Evolutionary conservation across 345 rosid genomes (phyloP).

Genomic region (Carallia pectinifolia): DNA sequence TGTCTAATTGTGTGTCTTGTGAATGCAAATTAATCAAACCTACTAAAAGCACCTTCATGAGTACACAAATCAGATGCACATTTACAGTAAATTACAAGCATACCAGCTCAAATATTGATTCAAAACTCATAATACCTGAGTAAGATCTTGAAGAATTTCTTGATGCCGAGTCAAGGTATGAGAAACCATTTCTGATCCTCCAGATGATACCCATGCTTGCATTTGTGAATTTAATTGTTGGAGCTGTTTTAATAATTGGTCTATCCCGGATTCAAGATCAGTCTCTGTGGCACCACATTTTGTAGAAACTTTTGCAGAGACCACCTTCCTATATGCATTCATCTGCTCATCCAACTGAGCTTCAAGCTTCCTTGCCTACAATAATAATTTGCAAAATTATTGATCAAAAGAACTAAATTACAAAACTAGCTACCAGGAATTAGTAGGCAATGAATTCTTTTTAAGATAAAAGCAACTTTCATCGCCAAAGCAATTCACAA

Average conservation of each 20-base stretch:
- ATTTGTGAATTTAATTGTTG: conserved; percentile 83
- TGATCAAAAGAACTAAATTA: background rate
- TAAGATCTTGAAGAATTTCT: conserved; percentile 91
- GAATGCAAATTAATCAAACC: background rate
- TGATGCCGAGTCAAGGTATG: conserved; percentile 96
- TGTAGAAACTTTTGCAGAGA: conserved; percentile 59
- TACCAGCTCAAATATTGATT: background rate
- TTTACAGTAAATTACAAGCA: background rate
- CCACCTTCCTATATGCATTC: conserved; percentile 81
- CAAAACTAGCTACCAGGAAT: background rate
- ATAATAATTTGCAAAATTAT: conserved; percentile 2
- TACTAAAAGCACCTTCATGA: background rate
- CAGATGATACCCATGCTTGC: conserved; percentile 98
- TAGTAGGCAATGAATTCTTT: background rate
- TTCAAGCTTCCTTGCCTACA: conserved; percentile 93
- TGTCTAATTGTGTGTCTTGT: background rate
- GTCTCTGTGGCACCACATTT: conserved; percentile 61
- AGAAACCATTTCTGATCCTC: conserved; percentile 98
- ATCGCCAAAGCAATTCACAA: too few species aligned
- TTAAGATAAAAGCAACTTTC: background rate
- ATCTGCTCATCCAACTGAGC: conserved; percentile 98
- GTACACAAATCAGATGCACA: background rate
- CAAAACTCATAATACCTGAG: conserved; percentile 53
- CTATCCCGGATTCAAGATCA: conserved; percentile 81
- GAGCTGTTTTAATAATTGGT: conserved; percentile 61